A percentile compares a stretch with the other conserved stretches of the same genome.
Conservation (phyloP, 495 filamentous ascomycete genomes). For the Penicillium salamii region DNA sequence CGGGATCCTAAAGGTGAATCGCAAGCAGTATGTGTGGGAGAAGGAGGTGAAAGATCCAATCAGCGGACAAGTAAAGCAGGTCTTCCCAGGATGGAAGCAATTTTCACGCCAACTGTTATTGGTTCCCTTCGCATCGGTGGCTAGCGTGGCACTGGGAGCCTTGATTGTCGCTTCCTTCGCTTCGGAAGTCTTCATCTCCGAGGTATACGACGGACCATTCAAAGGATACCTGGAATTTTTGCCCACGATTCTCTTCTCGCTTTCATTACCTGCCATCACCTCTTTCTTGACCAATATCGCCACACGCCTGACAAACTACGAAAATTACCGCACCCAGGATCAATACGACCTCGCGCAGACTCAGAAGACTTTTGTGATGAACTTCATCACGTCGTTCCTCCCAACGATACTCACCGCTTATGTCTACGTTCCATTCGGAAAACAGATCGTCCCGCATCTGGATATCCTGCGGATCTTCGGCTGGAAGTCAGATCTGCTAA, state of each 20-base stretch:
- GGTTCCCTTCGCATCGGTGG: constrained; percentile 79
- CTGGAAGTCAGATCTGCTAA: constrained; percentile 21
- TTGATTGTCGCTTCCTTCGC: constrained; percentile 82
- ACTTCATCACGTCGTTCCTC: constrained; percentile 94
- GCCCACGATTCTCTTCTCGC: constrained; percentile 78
- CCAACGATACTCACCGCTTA: constrained; percentile 91
- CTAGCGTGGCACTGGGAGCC: constrained; percentile 66
- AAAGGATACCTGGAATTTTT: constrained; percentile 81
- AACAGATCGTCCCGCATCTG: constrained; percentile 75
- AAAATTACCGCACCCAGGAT: constrained; percentile 88
- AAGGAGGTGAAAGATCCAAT: constrained; percentile 72
- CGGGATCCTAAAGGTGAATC: constrained; percentile 72
- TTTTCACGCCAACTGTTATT: constrained; percentile 75
- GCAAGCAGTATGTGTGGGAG: constrained; percentile 75
- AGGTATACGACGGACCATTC: constrained; percentile 85
- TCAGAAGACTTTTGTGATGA: constrained; percentile 87
- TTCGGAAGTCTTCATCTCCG: constrained; percentile 89
- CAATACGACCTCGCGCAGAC: constrained; percentile 79
- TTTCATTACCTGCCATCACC: constrained; percentile 70
- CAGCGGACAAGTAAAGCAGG: constrained; percentile 72
- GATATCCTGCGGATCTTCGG: constrained; percentile 62
- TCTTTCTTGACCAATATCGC: constrained; percentile 73
- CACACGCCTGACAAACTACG: constrained; percentile 71
- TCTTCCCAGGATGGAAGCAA: constrained; percentile 75
- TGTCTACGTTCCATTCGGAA: constrained; percentile 92